phyloP scores from a whole-genome alignment of 2,329 filamentous ascomycete genomes.

The Coniochaeta prunicola region DNA sequence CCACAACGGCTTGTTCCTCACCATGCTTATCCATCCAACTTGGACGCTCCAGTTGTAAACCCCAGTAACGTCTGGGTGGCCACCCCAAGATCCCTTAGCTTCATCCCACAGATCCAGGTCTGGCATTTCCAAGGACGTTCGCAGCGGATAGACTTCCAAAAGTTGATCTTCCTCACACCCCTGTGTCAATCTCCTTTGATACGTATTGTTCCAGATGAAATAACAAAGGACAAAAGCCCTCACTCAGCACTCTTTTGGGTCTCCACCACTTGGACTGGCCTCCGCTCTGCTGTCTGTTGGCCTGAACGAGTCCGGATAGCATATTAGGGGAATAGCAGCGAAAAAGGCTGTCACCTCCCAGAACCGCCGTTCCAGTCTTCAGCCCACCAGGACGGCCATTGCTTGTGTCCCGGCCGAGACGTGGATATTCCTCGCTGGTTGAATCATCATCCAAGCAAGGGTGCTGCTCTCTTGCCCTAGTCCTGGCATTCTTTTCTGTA shows the following conservation, averaged over 20 bases:
- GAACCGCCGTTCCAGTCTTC: background rate
- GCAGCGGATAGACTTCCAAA: background rate
- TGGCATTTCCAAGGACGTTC: background rate
- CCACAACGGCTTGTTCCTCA: background rate
- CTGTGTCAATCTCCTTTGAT: slow-evolving; percentile 35
- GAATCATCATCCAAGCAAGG: no score
- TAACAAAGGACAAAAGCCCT: slow-evolving; percentile 29
- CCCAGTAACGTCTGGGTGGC: no score
- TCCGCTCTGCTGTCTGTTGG: slow-evolving; percentile 28
- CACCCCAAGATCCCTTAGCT: background rate
- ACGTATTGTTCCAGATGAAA: slow-evolving; percentile 37
- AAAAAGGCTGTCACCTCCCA: background rate
- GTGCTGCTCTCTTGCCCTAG: background rate
- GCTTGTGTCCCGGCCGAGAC: background rate
- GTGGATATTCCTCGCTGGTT: background rate
- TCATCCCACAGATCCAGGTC: background rate
- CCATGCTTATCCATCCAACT: background rate
- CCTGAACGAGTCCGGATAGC: slow-evolving; percentile 12
- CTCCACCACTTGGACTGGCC: slow-evolving; percentile 13
- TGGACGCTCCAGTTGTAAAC: background rate
- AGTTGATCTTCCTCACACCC: slow-evolving; percentile 14
- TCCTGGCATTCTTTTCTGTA: background rate
- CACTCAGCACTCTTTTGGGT: slow-evolving; percentile 16
- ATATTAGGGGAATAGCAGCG: background rate
- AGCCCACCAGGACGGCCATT: background rate